Percentiles rank a stretch among this genome's conserved stretches.
phyloP scores from a whole-genome alignment of 495 filamentous ascomycete genomes.

The Alectoria sarmentosa region DNA sequence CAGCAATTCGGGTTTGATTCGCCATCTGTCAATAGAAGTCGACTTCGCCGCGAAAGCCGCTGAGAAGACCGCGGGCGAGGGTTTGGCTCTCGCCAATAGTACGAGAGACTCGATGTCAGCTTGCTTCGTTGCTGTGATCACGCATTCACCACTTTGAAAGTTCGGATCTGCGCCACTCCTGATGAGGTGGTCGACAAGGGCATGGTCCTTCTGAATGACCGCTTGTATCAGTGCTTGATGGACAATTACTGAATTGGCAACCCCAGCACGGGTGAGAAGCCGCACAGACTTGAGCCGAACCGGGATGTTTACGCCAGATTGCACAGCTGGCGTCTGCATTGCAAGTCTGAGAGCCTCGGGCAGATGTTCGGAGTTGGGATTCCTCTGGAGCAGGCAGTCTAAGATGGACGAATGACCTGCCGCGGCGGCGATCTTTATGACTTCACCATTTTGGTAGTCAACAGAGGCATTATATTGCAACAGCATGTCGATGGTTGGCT shows the following conservation, averaged over 20 bases:
- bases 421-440: conserved; percentile 13
- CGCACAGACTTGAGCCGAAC: conserved; percentile 12
- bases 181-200: conserved; percentile 10
- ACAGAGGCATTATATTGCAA: conserved; percentile 17
- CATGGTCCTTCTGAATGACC: conserved; percentile 16
- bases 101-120: conserved; percentile 14
- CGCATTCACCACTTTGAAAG: conserved; percentile 3
- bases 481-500: conserved; percentile 19
- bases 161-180: conserved; percentile 16
- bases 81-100: conserved; percentile 1
- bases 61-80: conserved; percentile 9
- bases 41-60: conserved; percentile 13
- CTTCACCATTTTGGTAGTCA: conserved; percentile 10
- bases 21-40: background rate
- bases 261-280: conserved; percentile 5
- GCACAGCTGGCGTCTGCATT: conserved; percentile 10
- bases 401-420: conserved; percentile 17
- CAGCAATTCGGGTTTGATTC: background rate
- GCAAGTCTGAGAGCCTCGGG: conserved; percentile 16
- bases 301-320: background rate
- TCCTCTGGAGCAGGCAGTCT: conserved; percentile 12
- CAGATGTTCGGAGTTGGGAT: conserved; percentile 11
- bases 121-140: conserved; percentile 9
- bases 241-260: background rate
- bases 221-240: conserved; percentile 15